Conservation (phyloP, 495 filamentous ascomycete species). For the Lepraria neglecta region DNA sequence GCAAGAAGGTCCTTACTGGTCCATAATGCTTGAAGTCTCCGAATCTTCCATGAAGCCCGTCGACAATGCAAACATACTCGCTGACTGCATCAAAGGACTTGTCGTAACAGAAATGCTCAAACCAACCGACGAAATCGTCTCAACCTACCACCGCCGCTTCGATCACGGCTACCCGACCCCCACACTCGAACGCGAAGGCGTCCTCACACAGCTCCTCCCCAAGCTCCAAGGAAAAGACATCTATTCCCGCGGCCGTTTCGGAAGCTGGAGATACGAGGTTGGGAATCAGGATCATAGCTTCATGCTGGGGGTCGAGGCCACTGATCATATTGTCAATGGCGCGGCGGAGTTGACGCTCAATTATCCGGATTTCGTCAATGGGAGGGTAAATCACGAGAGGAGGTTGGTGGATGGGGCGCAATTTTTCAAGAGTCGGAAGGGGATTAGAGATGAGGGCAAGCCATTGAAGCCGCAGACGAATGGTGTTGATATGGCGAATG, state of each 20-base stretch:
- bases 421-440: slow-evolving; percentile 38
- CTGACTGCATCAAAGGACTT: slow-evolving; percentile 89
- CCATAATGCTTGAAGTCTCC: slow-evolving; percentile 98
- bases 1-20: slow-evolving; percentile 94
- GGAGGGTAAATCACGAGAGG: slow-evolving; percentile 79
- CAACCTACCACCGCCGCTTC: slow-evolving; percentile 96
- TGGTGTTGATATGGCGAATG: background rate
- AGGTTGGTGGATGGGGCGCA: slow-evolving; percentile 74
- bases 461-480: slow-evolving; percentile 23
- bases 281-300: slow-evolving; percentile 98
- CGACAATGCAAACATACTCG: slow-evolving; percentile 71
- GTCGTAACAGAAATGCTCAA: slow-evolving; percentile 96
- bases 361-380: slow-evolving; percentile 98
- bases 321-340: slow-evolving; percentile 90
- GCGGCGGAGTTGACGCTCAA: slow-evolving; percentile 94
- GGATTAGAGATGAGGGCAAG: slow-evolving; percentile 26
- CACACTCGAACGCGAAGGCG: slow-evolving; percentile 87
- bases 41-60: slow-evolving; percentile 95
- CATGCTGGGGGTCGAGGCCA: slow-evolving; percentile 97
- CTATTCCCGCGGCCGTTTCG: slow-evolving; percentile 93
- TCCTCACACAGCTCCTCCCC: slow-evolving; percentile 85
- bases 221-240: slow-evolving; percentile 87
- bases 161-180: slow-evolving; percentile 99
- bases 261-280: slow-evolving; percentile 96
- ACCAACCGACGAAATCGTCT: slow-evolving; percentile 88